Base-by-base conservation (phyloP, 306 rosid genomes). In the Begonia masoniana region DNA sequence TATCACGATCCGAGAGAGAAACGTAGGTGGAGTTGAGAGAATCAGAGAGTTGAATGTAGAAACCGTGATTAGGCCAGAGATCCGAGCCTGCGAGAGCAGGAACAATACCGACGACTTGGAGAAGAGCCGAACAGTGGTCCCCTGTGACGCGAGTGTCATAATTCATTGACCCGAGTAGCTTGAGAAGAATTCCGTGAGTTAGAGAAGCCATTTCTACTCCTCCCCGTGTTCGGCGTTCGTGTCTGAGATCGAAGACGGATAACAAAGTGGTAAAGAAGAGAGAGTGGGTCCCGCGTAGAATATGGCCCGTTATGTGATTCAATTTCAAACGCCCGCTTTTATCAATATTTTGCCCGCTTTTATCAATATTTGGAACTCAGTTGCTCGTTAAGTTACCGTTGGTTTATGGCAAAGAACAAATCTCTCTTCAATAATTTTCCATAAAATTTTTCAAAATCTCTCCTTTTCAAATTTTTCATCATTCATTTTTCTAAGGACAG, bases 101-200 rank as follows among this genome's bases (percentile, higher is more conserved):
- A 15, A 91, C 93, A 24, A 91, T 91, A 2, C 99, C 99, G 50
- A 79, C 81, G 24, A 91, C 84, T 50, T 91, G 99, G 11, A 91
- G 92, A 43, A 91, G 92, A 8, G 99, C 82, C 1, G 96, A 91
- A 41, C 99, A 92, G 78, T 91, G 99, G 73, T 91, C 99, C 12
- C 99, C 96, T 54, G 96, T 91, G 55, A 91, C 99, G n/a, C 88
- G 75, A 56, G 78, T 70, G 45, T 78, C 55, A 54, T 84, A 77
- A 66, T 86, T 91, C 88, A 91, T 91, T 15, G 88, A 82, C 52
- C 83, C 95, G 14, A 91, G 70, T 11, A 91, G 83, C 47, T 80
- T 87, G 7, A 91, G 78, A 11, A 91, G 78, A 49, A 91, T 77
- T 41, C 99, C 99, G 19, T 79, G 86, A 13, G 94, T 77, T n/a